Percentiles rank a stretch among this genome's conserved stretches.
Conservation (phyloP, 169 alveolate genomes). For the Plasmodium vinckei region DNA sequence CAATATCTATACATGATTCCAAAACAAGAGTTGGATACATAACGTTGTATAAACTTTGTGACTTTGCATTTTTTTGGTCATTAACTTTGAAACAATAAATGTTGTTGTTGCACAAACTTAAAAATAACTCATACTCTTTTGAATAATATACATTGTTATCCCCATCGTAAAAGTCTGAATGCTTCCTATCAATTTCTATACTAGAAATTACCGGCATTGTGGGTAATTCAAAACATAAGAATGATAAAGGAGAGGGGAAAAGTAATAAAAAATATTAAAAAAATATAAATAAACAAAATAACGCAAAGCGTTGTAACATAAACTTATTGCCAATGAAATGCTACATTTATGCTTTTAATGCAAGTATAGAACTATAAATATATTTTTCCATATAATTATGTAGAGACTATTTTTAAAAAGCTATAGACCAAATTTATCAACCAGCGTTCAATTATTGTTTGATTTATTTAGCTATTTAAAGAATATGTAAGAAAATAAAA, state of each 20-base stretch:
- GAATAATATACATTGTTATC: slow-evolving; percentile 32
- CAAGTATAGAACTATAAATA: too few species aligned
- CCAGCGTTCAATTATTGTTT: too few species aligned
- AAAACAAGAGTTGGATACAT: slow-evolving; percentile 54
- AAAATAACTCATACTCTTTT: slow-evolving; percentile 39
- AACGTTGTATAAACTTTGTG: not conserved
- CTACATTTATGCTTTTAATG: not conserved
- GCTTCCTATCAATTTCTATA: slow-evolving; percentile 53
- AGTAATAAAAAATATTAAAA: slow-evolving; percentile 17
- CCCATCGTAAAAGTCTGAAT: slow-evolving; percentile 71
- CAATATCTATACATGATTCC: slow-evolving; percentile 62
- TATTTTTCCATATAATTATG: too few species aligned
- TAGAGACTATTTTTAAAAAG: too few species aligned
- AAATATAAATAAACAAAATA: not conserved
- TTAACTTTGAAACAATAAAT: slow-evolving; percentile 43
- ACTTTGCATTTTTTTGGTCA: not conserved
- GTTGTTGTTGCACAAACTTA: slow-evolving; percentile 49
- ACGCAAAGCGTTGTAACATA: too few species aligned
- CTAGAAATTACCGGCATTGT: slow-evolving; percentile 32
- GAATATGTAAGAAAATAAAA: too few species aligned
- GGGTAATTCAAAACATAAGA: not conserved
- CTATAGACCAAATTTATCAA: too few species aligned
- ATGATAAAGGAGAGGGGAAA: slow-evolving; percentile 4
- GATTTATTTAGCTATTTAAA: too few species aligned
- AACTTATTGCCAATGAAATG: too few species aligned